A percentile compares a stretch with the other conserved stretches of the same genome.
Evolutionary conservation across 108 stramenopile genomes (phyloP).

Genomic region (Phaeodactylum tricornutum): DNA sequence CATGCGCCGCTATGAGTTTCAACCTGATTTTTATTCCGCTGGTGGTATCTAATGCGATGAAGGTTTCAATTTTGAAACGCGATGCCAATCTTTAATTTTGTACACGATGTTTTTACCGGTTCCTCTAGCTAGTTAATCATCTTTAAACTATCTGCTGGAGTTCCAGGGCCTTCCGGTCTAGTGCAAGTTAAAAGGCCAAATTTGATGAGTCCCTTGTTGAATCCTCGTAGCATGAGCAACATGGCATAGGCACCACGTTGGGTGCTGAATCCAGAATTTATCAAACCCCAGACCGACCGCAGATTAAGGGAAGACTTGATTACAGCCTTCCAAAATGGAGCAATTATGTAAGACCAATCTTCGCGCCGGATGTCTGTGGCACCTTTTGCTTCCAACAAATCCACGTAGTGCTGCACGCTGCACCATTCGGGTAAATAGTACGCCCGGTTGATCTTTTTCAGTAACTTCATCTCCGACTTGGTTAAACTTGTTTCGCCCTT

Average conservation of each 20-base stretch:
- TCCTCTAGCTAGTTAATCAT: no score
- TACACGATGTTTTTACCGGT: no score
- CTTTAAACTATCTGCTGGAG: no score
- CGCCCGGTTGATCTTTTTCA: constrained; percentile 79
- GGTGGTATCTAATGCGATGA: constrained; percentile 18
- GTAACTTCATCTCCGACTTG: constrained; percentile 58
- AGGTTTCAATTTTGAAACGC: not conserved
- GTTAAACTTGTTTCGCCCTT: constrained; percentile 58
- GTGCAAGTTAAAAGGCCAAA: constrained; percentile 82
- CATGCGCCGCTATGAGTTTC: constrained; percentile 24
- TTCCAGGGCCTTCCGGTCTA: no score
- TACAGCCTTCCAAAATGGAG: constrained; percentile 94
- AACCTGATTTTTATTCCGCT: constrained; percentile 19
- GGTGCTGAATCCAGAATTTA: constrained; percentile 70
- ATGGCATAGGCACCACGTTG: constrained; percentile 82
- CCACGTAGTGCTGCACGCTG: constrained; percentile 66
- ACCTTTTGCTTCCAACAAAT: constrained; percentile 58
- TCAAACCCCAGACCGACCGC: constrained; percentile 53
- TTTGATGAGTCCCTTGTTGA: constrained; percentile 77
- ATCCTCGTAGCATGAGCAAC: constrained; percentile 78
- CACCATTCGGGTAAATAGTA: constrained; percentile 92
- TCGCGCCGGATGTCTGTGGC: constrained; percentile 51
- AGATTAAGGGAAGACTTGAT: constrained; percentile 71
- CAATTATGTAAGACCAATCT: constrained; percentile 89
- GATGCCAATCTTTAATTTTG: no score